phyloP scores from a whole-genome alignment of 1,139 yeast genomes.

The Yamadazyma spencermartinsiae region DNA sequence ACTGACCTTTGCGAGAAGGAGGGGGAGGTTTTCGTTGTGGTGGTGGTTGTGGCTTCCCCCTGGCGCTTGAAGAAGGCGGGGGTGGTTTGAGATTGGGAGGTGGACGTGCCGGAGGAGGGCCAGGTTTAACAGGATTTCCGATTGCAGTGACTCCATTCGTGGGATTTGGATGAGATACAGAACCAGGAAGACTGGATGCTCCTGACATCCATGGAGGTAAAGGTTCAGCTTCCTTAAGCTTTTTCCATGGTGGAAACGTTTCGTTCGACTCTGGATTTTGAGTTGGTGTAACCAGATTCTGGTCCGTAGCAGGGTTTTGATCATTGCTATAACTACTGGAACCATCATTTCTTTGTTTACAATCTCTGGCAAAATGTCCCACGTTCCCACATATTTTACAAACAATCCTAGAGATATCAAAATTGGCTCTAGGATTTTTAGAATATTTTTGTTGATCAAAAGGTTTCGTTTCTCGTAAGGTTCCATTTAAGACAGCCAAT shows the following conservation, averaged over 20 bases:
- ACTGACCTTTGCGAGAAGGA: too few species aligned
- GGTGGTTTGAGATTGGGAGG: constrained; percentile 3
- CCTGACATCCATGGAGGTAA: constrained; percentile 2
- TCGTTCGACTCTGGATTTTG: constrained; percentile 5
- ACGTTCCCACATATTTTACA: constrained; percentile 78
- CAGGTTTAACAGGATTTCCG: too few species aligned
- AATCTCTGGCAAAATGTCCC: constrained; percentile 90
- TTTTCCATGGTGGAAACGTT: constrained; percentile 17
- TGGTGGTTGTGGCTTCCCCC: constrained; percentile 15
- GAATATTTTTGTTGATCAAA: constrained; percentile 59
- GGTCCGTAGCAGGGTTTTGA: neutral
- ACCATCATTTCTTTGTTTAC: constrained; percentile 41
- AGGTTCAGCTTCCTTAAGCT: constrained; percentile 11
- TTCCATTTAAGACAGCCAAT: constrained; percentile 91
- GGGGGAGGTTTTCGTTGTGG: constrained; percentile 20
- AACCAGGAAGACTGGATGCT: neutral
- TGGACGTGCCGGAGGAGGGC: constrained; percentile 1
- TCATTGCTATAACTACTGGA: neutral
- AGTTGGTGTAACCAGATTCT: neutral
- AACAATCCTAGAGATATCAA: constrained; percentile 57
- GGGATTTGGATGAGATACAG: constrained; percentile 4
- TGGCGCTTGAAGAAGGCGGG: constrained; percentile 4
- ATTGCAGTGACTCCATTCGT: neutral
- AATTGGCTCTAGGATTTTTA: constrained; percentile 46
- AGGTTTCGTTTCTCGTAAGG: constrained; percentile 78